Evolutionary conservation across 1,139 yeast genomes (phyloP).

Genomic region (Suhomyces kunorum): DNA sequence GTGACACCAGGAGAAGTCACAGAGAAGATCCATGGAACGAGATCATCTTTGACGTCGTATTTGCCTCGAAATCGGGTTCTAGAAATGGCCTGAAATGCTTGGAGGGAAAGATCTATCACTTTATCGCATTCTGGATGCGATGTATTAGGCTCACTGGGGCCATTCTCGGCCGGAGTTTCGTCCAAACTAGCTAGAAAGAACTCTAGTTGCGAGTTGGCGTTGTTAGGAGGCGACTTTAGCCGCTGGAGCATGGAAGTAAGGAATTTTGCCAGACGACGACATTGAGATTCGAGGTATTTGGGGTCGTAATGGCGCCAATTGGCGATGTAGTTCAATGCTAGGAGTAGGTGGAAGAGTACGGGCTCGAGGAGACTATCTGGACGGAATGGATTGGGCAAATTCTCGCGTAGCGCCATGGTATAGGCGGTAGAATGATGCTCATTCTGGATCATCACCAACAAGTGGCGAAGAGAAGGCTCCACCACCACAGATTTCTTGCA

Average conservation of each 20-base stretch:
- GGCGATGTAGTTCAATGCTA: conserved; percentile 1
- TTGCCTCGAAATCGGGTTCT: conserved; percentile 4
- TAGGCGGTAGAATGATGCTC: conserved; percentile 1
- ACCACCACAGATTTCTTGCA: conserved; percentile 19
- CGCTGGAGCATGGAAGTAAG: neutral
- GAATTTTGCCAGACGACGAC: neutral
- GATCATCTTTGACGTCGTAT: conserved; percentile 15
- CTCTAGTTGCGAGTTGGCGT: neutral
- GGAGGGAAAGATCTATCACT: conserved; percentile 5
- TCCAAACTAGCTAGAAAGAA: conserved; percentile 1
- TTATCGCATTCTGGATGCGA: neutral
- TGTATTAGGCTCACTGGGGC: neutral
- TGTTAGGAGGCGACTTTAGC: neutral
- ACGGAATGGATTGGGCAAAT: conserved; percentile 13
- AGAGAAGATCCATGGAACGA: conserved; percentile 33
- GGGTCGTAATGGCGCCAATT: neutral
- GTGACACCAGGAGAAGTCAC: conserved; percentile 28
- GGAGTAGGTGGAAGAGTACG: conserved; percentile 16
- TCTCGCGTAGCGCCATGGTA: neutral
- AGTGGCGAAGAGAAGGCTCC: conserved; percentile 28
- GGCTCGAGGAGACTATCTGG: conserved; percentile 17
- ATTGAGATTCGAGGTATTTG: neutral
- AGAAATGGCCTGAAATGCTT: conserved; percentile 8
- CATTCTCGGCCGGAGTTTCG: neutral
- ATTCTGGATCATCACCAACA: conserved; percentile 29